Percentiles rank a stretch among this genome's conserved stretches.
Evolutionary conservation across 805 yeast species (phyloP).

Genomic region (Candida nitratophila): DNA sequence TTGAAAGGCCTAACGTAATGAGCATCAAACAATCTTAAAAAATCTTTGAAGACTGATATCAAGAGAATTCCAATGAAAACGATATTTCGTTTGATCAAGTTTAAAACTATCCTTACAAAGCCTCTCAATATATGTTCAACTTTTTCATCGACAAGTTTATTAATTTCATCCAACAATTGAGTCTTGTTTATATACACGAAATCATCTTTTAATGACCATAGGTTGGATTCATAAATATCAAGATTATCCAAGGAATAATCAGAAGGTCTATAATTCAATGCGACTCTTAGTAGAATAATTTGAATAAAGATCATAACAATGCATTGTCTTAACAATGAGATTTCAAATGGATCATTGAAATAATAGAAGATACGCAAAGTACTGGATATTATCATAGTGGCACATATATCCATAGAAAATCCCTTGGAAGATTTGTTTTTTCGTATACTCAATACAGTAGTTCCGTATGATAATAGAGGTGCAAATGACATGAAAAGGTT

Average conservation of each 20-base stretch:
- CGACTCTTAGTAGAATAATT: slow-evolving; percentile 51
- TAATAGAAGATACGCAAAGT: slow-evolving; percentile 70
- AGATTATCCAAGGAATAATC: slow-evolving; percentile 32
- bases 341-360: slow-evolving; percentile 72
- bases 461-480: slow-evolving; percentile 81
- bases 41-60: slow-evolving; percentile 24
- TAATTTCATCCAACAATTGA: slow-evolving; percentile 5
- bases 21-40: slow-evolving; percentile 62
- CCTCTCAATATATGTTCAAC: not conserved
- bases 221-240: slow-evolving; percentile 21
- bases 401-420: slow-evolving; percentile 87
- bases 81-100: slow-evolving; percentile 9
- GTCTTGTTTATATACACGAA: slow-evolving; percentile 11
- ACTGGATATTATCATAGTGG: slow-evolving; percentile 79
- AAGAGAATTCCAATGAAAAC: slow-evolving; percentile 7
- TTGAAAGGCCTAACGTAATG: slow-evolving; percentile 53
- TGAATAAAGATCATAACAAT: slow-evolving; percentile 83
- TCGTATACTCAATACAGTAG: slow-evolving; percentile 67
- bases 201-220: slow-evolving; percentile 24
- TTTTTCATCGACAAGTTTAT: slow-evolving; percentile 5
- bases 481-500: slow-evolving; percentile 56
- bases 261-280: slow-evolving; percentile 50
- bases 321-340: slow-evolving; percentile 72
- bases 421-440: slow-evolving; percentile 63
- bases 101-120: slow-evolving; percentile 9